Conservation (phyloP, 345 rosid species). For the Arabis alpina region DNA sequence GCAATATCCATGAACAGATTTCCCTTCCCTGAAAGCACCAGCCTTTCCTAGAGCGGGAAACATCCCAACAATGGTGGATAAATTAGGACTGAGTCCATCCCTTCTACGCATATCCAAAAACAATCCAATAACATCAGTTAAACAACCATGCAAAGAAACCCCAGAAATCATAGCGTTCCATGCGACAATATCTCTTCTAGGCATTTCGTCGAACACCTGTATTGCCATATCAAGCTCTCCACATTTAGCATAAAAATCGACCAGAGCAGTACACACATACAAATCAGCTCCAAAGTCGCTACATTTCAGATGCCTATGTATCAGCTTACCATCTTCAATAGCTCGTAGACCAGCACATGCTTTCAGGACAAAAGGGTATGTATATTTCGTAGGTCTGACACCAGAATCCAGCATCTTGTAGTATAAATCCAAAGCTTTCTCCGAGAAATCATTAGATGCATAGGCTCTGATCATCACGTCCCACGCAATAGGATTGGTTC, state of each 20-base stretch:
- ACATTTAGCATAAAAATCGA: constrained; percentile 63
- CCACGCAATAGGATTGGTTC: constrained; percentile 47
- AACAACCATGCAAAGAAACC: constrained; percentile 46
- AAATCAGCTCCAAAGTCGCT: constrained; percentile 44
- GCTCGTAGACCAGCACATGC: constrained; percentile 59
- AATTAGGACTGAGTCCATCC: constrained; percentile 45
- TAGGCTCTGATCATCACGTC: constrained; percentile 59
- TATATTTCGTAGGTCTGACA: constrained; percentile 51
- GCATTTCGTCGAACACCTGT: constrained; percentile 54
- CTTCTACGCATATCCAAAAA: constrained; percentile 53
- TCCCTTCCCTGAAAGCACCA: constrained; percentile 49
- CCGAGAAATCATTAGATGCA: constrained; percentile 48
- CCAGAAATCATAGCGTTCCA: constrained; percentile 74
- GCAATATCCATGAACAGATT: constrained; percentile 53
- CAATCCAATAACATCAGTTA: constrained; percentile 40
- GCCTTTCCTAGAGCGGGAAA: constrained; percentile 54
- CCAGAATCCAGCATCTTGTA: constrained; percentile 49
- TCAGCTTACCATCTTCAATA: constrained; percentile 49
- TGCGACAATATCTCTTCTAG: constrained; percentile 53
- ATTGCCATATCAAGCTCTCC: constrained; percentile 50
- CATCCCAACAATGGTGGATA: constrained; percentile 59
- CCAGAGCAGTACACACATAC: constrained; percentile 58
- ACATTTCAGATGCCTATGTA: constrained; percentile 51
- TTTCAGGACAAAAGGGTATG: constrained; percentile 60
- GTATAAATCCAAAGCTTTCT: constrained; percentile 48